A percentile compares a stretch with the other conserved stretches of the same genome.
Evolutionary conservation across 148 eudicot species (phyloP).

Genomic region (Rhododendron williamsianum): DNA sequence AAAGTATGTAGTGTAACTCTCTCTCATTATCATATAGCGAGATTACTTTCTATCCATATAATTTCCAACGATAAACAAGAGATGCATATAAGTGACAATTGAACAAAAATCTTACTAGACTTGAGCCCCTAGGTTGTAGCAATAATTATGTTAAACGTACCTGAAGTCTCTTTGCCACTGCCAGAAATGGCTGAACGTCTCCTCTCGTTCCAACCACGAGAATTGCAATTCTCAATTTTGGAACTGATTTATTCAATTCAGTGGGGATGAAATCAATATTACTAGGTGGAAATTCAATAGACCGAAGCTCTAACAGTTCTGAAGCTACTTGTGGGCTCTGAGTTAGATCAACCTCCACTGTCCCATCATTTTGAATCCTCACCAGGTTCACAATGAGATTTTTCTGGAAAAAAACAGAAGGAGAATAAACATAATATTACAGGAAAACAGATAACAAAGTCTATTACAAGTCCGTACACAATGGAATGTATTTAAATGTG

Average conservation of each 20-base stretch:
- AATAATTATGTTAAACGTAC: conserved; percentile 25
- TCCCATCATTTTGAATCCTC: conserved; percentile 66
- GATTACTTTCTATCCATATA: not conserved
- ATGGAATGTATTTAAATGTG: not conserved
- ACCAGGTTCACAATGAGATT: conserved; percentile 66
- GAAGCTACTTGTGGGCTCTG: conserved; percentile 43
- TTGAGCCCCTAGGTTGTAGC: not conserved
- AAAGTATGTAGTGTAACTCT: not conserved
- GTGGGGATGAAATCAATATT: conserved; percentile 26
- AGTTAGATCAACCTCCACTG: conserved; percentile 54
- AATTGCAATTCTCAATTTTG: conserved; percentile 65
- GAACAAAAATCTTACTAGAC: conserved; percentile 2
- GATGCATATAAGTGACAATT: not conserved
- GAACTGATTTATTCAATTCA: conserved; percentile 41
- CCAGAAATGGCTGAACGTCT: conserved; percentile 92
- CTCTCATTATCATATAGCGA: not conserved
- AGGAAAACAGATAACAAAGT: not conserved
- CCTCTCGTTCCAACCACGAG: conserved; percentile 97
- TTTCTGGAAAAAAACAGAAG: conserved; percentile 44
- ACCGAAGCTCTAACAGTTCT: conserved; percentile 43
- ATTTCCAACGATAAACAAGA: not conserved
- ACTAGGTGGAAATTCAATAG: conserved; percentile 30
- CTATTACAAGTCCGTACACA: not conserved
- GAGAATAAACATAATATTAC: not conserved
- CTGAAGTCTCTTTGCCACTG: conserved; percentile 82